Base-by-base conservation (phyloP, 495 filamentous ascomycete genomes). In the Tuber calosporum region DNA sequence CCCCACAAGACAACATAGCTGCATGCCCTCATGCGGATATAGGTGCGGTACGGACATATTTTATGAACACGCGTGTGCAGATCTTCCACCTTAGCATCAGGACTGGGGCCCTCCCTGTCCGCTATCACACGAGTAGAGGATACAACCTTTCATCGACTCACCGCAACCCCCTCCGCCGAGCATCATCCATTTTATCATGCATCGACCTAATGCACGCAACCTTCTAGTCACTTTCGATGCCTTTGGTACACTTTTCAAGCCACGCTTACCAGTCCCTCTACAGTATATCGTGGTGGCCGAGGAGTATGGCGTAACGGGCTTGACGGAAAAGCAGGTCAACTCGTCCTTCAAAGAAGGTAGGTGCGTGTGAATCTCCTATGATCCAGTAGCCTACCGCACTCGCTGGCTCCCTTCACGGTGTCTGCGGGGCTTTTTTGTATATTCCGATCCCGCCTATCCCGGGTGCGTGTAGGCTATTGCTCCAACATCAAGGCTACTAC, bases 171-270 rank as follows among this genome's bases (percentile, higher is more conserved):
- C 74, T 67, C 76, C 67, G 41, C 26, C 26, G 66, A 34, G 62
- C 45, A 43, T 39, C 62, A 45, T 43, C 58, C 20, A 42, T 36
- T 19, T 15, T 45, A 39, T 34, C 36, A 78, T 78, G 76, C 67
- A 48, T 68, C 53, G 62, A 45, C 36, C 53, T 22, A 70, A 68
- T 68, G 26, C 45, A 38, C 19, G 69, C 41, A 79, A 79, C 45
- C 77, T 79, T 48, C 42, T 81, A 4, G 22, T 81, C 5, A 81
- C 79, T 2, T 88, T 94, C 74, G 92, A 94, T 82, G 92, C 90
- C 67, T 94, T 94, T 73, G 89, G 87, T 4, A 94, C 92, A 1
- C 84, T 94, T 43, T 93, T 92, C 82, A 82, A 84, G 38, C 92
- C 92, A 6, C 86, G 84, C 72, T 76, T 75, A 17, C 83, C 90